Evolutionary conservation across 192 early-diverging fungal species (phyloP).

Genomic region (Coemansia sp.): DNA sequence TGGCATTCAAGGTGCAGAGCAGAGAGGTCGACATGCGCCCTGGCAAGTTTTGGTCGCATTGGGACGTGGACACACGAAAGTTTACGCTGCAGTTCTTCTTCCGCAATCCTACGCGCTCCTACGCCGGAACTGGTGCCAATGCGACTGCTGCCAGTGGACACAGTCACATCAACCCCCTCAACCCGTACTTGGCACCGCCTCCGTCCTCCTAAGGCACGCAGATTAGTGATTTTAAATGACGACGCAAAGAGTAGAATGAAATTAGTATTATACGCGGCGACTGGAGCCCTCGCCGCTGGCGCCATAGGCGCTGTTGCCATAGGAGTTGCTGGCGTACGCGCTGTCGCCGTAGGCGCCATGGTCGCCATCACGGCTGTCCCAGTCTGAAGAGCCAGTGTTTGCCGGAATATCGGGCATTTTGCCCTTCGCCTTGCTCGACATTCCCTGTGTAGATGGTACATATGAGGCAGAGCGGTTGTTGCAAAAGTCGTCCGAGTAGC

Average conservation of each 20-base stretch:
- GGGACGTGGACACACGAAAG: conserved; percentile 86
- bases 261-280: neutral
- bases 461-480: neutral
- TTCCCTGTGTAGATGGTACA: neutral
- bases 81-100: conserved; percentile 92
- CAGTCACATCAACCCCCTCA: conserved; percentile 22
- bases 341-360: conserved; percentile 8
- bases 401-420: conserved; percentile 37
- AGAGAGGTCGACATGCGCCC: conserved; percentile 85
- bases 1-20: conserved; percentile 91
- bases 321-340: neutral
- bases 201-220: neutral
- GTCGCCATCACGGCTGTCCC: conserved; percentile 1
- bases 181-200: conserved; percentile 21
- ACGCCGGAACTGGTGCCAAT: conserved; percentile 18
- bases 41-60: conserved; percentile 88
- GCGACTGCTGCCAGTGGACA: neutral
- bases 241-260: neutral
- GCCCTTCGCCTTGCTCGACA: conserved; percentile 50
- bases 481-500: neutral
- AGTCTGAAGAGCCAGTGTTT: neutral
- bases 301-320: conserved; percentile 7
- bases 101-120: conserved; percentile 23
- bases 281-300: conserved; percentile 15
- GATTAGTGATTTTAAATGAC: neutral